Percentiles rank a stretch among this genome's conserved stretches.
Evolutionary conservation across 345 rosid species (phyloP).

Genomic region (Salix suchowensis): DNA sequence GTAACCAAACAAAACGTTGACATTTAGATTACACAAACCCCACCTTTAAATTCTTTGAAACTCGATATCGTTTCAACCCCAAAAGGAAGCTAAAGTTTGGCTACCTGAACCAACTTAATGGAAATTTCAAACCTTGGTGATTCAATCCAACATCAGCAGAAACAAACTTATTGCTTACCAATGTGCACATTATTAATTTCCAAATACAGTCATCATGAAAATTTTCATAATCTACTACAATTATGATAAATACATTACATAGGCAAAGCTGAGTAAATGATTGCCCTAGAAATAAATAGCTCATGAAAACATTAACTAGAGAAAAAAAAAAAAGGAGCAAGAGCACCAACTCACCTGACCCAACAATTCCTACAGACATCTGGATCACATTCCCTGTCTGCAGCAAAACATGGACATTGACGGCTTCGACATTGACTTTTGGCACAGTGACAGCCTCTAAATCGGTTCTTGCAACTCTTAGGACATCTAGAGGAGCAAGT

Average conservation of each 20-base stretch:
- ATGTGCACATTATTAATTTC: background rate
- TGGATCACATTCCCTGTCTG: conserved; percentile 99
- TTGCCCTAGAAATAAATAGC: background rate
- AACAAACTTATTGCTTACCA: background rate
- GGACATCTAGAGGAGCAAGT: conserved; percentile 62
- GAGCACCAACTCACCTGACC: conserved; percentile 65
- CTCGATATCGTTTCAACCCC: background rate
- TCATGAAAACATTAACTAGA: background rate
- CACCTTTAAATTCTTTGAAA: background rate
- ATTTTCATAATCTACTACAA: background rate
- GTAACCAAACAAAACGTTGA: background rate
- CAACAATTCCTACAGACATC: conserved; percentile 99
- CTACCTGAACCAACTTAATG: background rate
- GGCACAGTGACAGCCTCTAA: conserved; percentile 99
- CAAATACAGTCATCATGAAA: background rate
- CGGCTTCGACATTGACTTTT: conserved; percentile 99
- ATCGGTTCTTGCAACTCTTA: conserved; percentile 92
- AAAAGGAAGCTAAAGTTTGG: background rate
- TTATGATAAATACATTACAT: background rate
- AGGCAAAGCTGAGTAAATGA: background rate
- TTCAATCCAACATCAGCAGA: background rate
- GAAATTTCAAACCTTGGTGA: background rate
- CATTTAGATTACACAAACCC: background rate
- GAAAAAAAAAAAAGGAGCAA: background rate
- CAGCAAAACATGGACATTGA: conserved; percentile 99